A percentile compares a stretch with the other conserved stretches of the same genome.
Conservation (phyloP, 352 stramenopile species). For the Phytophthora lateralis region DNA sequence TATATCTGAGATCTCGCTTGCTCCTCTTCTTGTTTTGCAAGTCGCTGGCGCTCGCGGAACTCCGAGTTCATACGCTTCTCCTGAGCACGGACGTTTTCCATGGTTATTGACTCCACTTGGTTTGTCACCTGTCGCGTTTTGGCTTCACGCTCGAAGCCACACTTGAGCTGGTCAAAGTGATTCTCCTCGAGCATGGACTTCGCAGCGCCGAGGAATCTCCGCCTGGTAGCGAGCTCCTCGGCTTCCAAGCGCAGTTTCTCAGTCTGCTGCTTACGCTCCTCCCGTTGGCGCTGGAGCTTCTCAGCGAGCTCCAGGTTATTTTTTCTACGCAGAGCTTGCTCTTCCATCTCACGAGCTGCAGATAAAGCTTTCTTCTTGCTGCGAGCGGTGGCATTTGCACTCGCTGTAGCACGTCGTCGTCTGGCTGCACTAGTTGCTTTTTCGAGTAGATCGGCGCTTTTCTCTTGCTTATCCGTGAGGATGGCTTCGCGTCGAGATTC, state of each 20-base stretch:
- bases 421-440: constrained; percentile 83
- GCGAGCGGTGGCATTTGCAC: constrained; percentile 59
- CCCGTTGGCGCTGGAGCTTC: constrained; percentile 68
- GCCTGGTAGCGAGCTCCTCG: constrained; percentile 72
- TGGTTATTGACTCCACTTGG: constrained; percentile 47
- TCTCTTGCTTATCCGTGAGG: constrained; percentile 75
- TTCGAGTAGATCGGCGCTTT: constrained; percentile 69
- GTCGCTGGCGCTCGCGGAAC: constrained; percentile 33
- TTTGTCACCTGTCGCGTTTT: constrained; percentile 53
- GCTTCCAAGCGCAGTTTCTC: constrained; percentile 60
- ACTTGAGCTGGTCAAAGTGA: constrained; percentile 78
- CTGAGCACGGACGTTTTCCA: constrained; percentile 49
- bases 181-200: constrained; percentile 86
- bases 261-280: constrained; percentile 52
- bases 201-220: constrained; percentile 85
- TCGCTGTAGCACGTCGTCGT: constrained; percentile 67
- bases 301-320: constrained; percentile 79
- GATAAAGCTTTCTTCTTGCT: constrained; percentile 63
- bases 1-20: constrained; percentile 28
- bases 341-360: constrained; percentile 55
- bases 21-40: constrained; percentile 25
- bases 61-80: constrained; percentile 51
- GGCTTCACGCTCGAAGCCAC: constrained; percentile 65
- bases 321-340: constrained; percentile 60
- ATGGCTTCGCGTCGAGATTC: constrained; percentile 71